Percentiles rank a stretch among this genome's conserved stretches.
Evolutionary conservation across 495 filamentous ascomycete genomes (phyloP).

Genomic region (Acidomyces sp.): DNA sequence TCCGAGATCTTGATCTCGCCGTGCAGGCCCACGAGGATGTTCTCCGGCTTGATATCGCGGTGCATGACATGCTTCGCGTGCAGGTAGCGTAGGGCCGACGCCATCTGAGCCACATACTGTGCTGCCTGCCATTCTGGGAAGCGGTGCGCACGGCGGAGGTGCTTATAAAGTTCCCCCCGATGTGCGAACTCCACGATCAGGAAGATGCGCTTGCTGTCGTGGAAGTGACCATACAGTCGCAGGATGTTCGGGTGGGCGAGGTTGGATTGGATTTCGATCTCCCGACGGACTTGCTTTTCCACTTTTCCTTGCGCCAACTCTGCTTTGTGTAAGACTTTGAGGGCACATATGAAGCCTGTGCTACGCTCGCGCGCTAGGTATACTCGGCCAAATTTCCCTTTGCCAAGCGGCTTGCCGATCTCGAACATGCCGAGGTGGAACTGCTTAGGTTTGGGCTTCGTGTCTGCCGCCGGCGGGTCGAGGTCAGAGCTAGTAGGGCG

Average conservation of each 20-base stretch:
- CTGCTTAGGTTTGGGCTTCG: slow-evolving; percentile 50
- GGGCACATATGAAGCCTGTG: slow-evolving; percentile 83
- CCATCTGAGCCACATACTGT: slow-evolving; percentile 98
- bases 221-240: slow-evolving; percentile 88
- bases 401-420: slow-evolving; percentile 88
- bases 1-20: slow-evolving; percentile 98
- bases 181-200: slow-evolving; percentile 92
- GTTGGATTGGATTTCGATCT: slow-evolving; percentile 97
- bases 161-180: slow-evolving; percentile 94
- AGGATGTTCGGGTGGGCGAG: slow-evolving; percentile 93
- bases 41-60: slow-evolving; percentile 97
- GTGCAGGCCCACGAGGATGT: slow-evolving; percentile 93
- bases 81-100: slow-evolving; percentile 75
- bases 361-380: slow-evolving; percentile 87
- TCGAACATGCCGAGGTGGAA: slow-evolving; percentile 98
- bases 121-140: slow-evolving; percentile 96
- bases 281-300: slow-evolving; percentile 91
- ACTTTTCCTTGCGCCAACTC: slow-evolving; percentile 86
- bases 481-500: slow-evolving; percentile 39
- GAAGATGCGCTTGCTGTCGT: slow-evolving; percentile 92
- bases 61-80: slow-evolving; percentile 99
- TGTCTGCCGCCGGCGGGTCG: slow-evolving; percentile 40
- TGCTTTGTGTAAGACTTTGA: slow-evolving; percentile 92
- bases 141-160: slow-evolving; percentile 70
- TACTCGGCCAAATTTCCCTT: slow-evolving; percentile 94